These are phyloP conservation scores for Calonectria hongkongensis DNA, from an alignment of 2,329 filamentous ascomycete genomes.

Conservation along the genomic window DNA sequence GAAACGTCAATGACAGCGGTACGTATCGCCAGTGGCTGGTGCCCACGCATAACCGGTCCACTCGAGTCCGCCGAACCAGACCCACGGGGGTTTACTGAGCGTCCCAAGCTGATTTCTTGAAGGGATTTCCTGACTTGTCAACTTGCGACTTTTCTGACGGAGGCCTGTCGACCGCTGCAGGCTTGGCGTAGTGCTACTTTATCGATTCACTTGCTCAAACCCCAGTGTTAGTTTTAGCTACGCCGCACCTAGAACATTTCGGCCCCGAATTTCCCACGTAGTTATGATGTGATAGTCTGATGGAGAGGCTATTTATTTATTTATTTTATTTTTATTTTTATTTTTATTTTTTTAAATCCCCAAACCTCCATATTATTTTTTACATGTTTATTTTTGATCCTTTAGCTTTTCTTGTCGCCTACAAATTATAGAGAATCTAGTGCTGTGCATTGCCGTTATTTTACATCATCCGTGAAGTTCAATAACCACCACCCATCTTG, in stretches of 20 bases:
- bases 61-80: background rate
- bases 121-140: conserved; percentile 25
- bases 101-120: conserved; percentile 9
- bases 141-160: background rate
- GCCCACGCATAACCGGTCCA: conserved; percentile 26
- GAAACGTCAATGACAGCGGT: conserved; percentile 23
- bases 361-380: no score
- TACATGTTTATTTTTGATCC: no score
- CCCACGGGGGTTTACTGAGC: background rate
- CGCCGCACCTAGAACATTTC: background rate
- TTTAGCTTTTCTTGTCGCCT: no score
- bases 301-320: no score
- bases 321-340: no score
- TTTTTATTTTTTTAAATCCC: no score
- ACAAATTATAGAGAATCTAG: no score
- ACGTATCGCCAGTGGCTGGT: conserved; percentile 26
- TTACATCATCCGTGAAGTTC: no score
- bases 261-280: background rate
- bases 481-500: background rate
- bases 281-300: no score
- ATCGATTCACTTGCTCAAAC: background rate
- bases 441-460: no score
- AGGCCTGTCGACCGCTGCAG: background rate
- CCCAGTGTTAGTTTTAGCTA: background rate
- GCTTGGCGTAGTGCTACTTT: conserved; percentile 12